Percentiles rank a stretch among this genome's conserved stretches.
Evolutionary conservation across 2,329 filamentous ascomycete genomes (phyloP).

Genomic region (Rhexocercosporidium sp.): DNA sequence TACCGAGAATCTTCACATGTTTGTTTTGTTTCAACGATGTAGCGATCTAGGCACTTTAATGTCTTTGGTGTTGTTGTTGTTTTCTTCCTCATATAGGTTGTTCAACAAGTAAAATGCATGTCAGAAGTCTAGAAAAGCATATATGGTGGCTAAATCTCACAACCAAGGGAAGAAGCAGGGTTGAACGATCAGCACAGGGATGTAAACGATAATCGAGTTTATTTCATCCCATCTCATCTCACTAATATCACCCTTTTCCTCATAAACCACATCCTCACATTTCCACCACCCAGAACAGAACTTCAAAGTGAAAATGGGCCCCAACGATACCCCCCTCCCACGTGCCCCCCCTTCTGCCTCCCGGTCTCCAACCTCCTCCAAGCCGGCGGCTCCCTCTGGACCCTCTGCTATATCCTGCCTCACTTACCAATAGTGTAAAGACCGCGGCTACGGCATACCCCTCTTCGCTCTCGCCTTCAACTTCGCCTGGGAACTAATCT

Average conservation of each 20-base stretch:
- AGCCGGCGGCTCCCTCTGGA: conserved; percentile 35
- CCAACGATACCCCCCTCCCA: conserved; percentile 34
- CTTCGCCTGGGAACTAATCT: conserved; percentile 58
- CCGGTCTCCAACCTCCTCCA: conserved; percentile 29
- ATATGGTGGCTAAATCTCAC: neutral
- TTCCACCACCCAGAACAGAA: no score
- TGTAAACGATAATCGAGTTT: neutral
- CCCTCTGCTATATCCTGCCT: conserved; percentile 52
- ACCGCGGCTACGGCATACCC: conserved; percentile 56
- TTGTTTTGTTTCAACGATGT: neutral
- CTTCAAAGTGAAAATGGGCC: conserved; percentile 31
- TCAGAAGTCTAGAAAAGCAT: no score
- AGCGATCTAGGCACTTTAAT: neutral
- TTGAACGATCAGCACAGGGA: conserved; percentile 7
- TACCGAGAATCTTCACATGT: neutral
- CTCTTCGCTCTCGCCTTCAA: conserved; percentile 55
- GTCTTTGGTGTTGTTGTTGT: neutral
- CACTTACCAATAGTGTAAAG: conserved; percentile 50
- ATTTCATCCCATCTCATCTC: neutral
- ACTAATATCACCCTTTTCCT: neutral
- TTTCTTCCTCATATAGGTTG: neutral
- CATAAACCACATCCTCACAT: neutral
- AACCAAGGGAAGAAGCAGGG: neutral
- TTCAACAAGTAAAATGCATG: neutral
- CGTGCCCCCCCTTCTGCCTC: conserved; percentile 23